Percentiles rank a stretch among this genome's conserved stretches.
Conservation (phyloP, 2,329 filamentous ascomycete genomes). For the Penicillium brevicompactum region DNA sequence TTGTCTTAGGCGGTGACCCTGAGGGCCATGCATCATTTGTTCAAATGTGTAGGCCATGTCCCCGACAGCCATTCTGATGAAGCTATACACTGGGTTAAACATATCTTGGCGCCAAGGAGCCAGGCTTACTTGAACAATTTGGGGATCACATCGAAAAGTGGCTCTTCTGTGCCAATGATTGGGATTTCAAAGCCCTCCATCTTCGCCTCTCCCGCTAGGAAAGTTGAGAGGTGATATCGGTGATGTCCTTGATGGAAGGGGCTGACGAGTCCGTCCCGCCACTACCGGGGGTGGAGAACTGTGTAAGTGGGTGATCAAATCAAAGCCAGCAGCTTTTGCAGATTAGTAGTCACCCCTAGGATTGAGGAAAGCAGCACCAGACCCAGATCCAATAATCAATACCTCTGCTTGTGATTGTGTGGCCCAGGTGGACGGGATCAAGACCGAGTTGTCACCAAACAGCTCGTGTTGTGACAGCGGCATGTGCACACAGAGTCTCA, state of each 20-base stretch:
- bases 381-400: background rate
- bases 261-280: background rate
- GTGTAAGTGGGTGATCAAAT: background rate
- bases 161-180: conserved; percentile 43
- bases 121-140: conserved; percentile 42
- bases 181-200: conserved; percentile 36
- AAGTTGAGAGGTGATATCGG: background rate
- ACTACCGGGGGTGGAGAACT: background rate
- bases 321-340: background rate
- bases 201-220: conserved; percentile 3
- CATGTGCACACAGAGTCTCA: background rate
- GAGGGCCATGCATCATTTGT: conserved; percentile 43
- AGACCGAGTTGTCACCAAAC: conserved; percentile 1
- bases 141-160: conserved; percentile 41
- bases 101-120: background rate
- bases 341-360: background rate
- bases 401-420: background rate
- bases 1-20: conserved; percentile 41
- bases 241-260: background rate
- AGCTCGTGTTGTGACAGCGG: background rate
- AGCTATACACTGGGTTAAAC: conserved; percentile 29
- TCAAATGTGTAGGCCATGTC: conserved; percentile 49
- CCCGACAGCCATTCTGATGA: conserved; percentile 40
- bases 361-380: too few species aligned
- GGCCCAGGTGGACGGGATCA: background rate